These are phyloP conservation scores for Aspergillus tamarii DNA, from an alignment of 2,329 filamentous ascomycete species.

Conservation along the genomic window DNA sequence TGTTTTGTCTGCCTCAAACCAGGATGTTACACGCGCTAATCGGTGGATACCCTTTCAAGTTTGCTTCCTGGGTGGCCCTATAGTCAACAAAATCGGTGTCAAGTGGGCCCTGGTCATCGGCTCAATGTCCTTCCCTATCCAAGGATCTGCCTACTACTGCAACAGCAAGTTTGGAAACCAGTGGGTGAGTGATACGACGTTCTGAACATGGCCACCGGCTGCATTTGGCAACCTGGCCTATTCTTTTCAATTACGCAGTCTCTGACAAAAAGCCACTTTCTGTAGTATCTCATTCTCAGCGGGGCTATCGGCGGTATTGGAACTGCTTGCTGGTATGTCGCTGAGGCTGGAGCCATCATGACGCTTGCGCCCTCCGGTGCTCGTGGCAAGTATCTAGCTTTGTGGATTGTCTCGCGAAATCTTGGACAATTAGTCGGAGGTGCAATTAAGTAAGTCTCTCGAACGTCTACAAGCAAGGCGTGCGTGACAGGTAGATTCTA, in stretches of 20 bases:
- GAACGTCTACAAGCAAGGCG: neutral
- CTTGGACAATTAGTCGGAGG: slow-evolving; percentile 53
- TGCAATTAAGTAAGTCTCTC: slow-evolving; percentile 46
- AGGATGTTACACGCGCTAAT: neutral
- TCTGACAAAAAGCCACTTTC: neutral
- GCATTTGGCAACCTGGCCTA: neutral
- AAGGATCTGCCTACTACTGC: slow-evolving; percentile 53
- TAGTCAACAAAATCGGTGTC: slow-evolving; percentile 52
- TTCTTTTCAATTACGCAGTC: neutral
- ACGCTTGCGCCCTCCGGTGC: slow-evolving; percentile 51
- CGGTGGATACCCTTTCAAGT: slow-evolving; percentile 22
- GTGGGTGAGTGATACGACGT: slow-evolving; percentile 41
- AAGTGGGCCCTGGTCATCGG: slow-evolving; percentile 53
- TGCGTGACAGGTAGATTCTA: neutral
- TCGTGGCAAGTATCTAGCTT: slow-evolving; percentile 52
- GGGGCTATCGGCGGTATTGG: slow-evolving; percentile 44
- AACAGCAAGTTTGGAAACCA: slow-evolving; percentile 55
- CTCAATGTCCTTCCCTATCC: slow-evolving; percentile 47
- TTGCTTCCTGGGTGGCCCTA: slow-evolving; percentile 49
- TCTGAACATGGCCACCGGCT: neutral
- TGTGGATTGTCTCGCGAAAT: slow-evolving; percentile 54
- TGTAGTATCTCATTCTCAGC: slow-evolving; percentile 45
- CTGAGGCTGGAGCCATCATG: slow-evolving; percentile 54
- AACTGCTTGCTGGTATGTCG: slow-evolving; percentile 54
- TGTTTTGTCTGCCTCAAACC: neutral